Evolutionary conservation across 441 rosid genomes (phyloP).

Genomic region (Gossypium schwendimanii): DNA sequence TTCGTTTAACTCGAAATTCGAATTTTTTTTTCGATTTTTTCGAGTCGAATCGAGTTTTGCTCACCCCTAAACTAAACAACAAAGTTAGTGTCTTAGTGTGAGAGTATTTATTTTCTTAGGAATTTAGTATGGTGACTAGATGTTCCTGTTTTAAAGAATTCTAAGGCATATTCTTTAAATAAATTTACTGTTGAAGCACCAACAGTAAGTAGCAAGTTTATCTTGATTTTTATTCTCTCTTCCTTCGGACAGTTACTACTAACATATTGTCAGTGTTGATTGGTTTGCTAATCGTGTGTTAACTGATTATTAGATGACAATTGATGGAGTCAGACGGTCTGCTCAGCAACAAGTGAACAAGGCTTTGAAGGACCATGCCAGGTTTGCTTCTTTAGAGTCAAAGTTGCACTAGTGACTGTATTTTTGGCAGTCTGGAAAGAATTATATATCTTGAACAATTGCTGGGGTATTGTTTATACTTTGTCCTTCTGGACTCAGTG

Average conservation of each 20-base stretch:
- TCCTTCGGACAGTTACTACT: not conserved
- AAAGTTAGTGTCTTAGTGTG: not conserved
- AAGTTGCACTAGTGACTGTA: not conserved
- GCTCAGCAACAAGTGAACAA: conserved; percentile 92
- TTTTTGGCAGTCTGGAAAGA: not conserved
- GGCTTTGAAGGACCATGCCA: conserved; percentile 87
- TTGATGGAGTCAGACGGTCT: conserved; percentile 92
- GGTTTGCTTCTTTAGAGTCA: conserved; percentile 38
- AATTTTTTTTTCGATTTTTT: too few species aligned
- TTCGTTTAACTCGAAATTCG: too few species aligned
- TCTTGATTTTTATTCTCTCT: not conserved
- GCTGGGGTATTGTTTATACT: not conserved
- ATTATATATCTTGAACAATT: not conserved
- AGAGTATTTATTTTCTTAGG: not conserved
- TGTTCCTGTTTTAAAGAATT: not conserved
- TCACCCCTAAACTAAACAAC: not conserved
- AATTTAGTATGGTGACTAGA: not conserved
- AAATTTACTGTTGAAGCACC: not conserved
- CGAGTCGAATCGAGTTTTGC: too few species aligned
- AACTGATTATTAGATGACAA: conserved; percentile 64
- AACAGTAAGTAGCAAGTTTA: not conserved
- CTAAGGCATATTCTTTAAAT: not conserved
- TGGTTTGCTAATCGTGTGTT: conserved; percentile 14
- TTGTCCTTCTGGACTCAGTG: not conserved
- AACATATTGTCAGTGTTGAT: conserved; percentile 16